phyloP scores from a whole-genome alignment of 1,284 basidiomycete species.

The Puccinia horiana region DNA sequence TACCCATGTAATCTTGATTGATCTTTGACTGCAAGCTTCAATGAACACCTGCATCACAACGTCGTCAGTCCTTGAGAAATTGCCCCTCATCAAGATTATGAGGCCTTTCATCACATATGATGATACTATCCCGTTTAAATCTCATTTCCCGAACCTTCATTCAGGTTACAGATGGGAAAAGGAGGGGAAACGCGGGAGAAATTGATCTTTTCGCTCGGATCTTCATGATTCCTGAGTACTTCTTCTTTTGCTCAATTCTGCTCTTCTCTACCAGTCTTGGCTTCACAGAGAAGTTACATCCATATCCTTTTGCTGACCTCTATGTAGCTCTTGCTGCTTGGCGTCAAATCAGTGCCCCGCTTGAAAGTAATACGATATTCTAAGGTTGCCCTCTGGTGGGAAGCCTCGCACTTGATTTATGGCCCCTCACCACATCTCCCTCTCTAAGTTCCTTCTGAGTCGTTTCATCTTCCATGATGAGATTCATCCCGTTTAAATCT shows the following conservation, averaged over 20 bases:
- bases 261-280: constrained; percentile 10
- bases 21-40: constrained; percentile 12
- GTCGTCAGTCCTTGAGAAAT: not conserved
- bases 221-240: not conserved
- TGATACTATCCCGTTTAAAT: constrained; percentile 38
- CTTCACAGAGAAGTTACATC: constrained; percentile 13
- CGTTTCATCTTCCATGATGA: too few species aligned
- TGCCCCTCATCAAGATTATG: not conserved
- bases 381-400: too few species aligned
- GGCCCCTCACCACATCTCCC: too few species aligned
- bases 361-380: too few species aligned
- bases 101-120: not conserved
- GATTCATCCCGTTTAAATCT: too few species aligned
- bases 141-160: constrained; percentile 19
- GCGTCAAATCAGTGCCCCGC: too few species aligned
- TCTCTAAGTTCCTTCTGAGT: too few species aligned
- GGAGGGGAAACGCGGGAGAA: constrained; percentile 48
- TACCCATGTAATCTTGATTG: constrained; percentile 26
- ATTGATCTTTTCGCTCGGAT: not conserved
- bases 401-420: too few species aligned
- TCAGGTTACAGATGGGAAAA: constrained; percentile 33
- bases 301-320: not conserved
- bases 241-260: constrained; percentile 18
- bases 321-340: too few species aligned
- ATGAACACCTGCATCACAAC: not conserved